Conservation (phyloP, 179 eudicot species). For the Actinidia chinensis region DNA sequence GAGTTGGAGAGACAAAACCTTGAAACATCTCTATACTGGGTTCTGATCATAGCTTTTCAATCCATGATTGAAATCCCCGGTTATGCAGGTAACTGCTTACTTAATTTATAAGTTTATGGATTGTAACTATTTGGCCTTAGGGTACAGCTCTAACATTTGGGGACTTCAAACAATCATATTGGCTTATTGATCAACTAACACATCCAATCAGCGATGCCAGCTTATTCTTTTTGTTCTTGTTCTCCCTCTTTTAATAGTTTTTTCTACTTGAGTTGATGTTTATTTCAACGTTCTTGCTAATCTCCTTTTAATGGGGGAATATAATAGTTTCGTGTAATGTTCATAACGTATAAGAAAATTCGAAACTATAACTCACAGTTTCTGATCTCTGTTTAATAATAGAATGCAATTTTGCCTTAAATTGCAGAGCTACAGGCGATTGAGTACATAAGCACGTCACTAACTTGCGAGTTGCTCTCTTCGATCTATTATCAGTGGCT, state of each 20-base stretch:
- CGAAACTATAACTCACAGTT: too few species aligned
- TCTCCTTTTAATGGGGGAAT: background rate
- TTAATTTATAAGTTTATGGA: background rate
- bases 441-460: conserved; percentile 9
- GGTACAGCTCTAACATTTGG: too few species aligned
- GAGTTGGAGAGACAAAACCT: conserved; percentile 39
- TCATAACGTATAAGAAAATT: background rate
- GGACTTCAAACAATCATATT: too few species aligned
- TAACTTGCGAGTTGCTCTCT: conserved; percentile 5
- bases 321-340: background rate
- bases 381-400: background rate
- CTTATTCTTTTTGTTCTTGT: too few species aligned
- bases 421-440: conserved; percentile 9
- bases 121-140: too few species aligned
- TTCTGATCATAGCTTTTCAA: conserved; percentile 24
- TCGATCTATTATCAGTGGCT: conserved; percentile 22
- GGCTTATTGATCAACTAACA: too few species aligned
- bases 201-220: too few species aligned
- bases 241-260: too few species aligned
- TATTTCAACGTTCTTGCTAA: background rate
- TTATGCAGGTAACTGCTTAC: conserved; percentile 24
- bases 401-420: background rate
- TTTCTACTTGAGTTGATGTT: too few species aligned
- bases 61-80: conserved; percentile 22
- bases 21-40: conserved; percentile 12